Conservation (phyloP, 225 moss, liverwort and hornwort species). For the Physcomitrium patens region DNA sequence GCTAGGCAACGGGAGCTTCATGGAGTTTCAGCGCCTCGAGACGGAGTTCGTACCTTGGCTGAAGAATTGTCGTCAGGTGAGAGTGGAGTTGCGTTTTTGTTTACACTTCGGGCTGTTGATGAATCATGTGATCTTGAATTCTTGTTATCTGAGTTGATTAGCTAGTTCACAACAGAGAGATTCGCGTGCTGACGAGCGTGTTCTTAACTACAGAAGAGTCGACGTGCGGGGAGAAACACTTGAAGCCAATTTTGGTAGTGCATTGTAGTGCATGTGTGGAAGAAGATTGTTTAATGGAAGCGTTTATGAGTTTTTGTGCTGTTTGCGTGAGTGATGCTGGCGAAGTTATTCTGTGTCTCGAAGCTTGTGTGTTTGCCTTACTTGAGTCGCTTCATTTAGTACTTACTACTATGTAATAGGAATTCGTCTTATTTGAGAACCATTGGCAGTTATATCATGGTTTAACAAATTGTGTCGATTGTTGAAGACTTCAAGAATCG, state of each 20-base stretch:
- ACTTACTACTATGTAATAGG: neutral
- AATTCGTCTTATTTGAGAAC: neutral
- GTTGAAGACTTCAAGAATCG: neutral
- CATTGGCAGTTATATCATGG: too few relatives aligned
- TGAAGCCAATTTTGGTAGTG: neutral
- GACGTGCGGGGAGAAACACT: neutral
- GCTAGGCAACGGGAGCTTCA: constrained; percentile 12
- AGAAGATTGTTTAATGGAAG: neutral
- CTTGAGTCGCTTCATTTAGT: constrained; percentile 1
- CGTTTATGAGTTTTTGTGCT: neutral
- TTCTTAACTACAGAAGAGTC: constrained; percentile 1
- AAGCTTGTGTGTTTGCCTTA: neutral
- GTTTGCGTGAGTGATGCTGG: constrained; percentile 3
- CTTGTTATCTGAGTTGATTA: neutral
- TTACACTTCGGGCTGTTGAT: constrained; percentile 9
- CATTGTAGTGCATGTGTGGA: neutral
- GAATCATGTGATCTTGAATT: neutral
- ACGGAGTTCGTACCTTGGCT: neutral
- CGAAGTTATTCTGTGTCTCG: constrained; percentile 2
- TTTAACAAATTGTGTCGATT: too few relatives aligned
- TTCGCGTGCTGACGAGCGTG: neutral
- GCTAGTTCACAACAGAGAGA: constrained; percentile 1
- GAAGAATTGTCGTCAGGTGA: constrained; percentile 43
- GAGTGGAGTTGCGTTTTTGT: constrained; percentile 4
- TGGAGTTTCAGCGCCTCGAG: constrained; percentile 23